Evolutionary conservation across 805 yeast genomes (phyloP).

Genomic region (Maudiozyma serrabonitensis): DNA sequence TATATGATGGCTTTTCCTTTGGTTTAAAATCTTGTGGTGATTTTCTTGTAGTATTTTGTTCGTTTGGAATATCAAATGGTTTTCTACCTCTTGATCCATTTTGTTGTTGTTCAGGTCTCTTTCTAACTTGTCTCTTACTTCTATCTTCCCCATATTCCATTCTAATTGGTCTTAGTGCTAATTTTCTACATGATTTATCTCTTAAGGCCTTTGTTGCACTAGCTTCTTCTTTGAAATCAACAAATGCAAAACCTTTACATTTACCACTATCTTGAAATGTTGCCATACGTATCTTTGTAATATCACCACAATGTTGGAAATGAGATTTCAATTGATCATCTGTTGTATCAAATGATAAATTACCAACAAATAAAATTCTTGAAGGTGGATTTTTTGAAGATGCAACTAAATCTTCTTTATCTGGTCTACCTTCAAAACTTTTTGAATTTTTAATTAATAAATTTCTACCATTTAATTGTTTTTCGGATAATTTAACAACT

Average conservation of each 20-base stretch:
- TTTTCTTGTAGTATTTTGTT: conserved; percentile 2
- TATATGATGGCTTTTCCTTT: conserved; percentile 19
- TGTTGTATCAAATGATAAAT: conserved; percentile 84
- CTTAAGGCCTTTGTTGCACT: conserved; percentile 78
- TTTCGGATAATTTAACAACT: conserved; percentile 62
- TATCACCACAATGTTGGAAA: conserved; percentile 87
- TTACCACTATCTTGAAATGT: conserved; percentile 95
- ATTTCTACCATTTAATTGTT: conserved; percentile 71
- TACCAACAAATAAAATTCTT: conserved; percentile 83
- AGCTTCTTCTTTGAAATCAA: conserved; percentile 71
- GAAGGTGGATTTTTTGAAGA: conserved; percentile 77
- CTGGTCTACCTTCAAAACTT: conserved; percentile 84
- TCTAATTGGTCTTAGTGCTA: conserved; percentile 68
- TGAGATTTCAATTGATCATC: conserved; percentile 68
- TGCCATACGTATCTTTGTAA: conserved; percentile 81
- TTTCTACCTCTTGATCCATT: conserved; percentile 6
- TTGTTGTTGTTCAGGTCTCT: conserved; percentile 19
- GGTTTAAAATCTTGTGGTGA: not conserved
- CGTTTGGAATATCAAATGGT: conserved; percentile 15
- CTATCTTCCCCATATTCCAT: conserved; percentile 95
- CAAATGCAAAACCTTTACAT: conserved; percentile 92
- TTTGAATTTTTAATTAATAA: conserved; percentile 72
- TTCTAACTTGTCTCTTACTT: conserved; percentile 57
- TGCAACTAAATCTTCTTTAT: conserved; percentile 36
- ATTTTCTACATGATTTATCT: conserved; percentile 53